These are phyloP conservation scores for Salix brachista DNA, from an alignment of 345 rosid species.

Conservation along the genomic window DNA sequence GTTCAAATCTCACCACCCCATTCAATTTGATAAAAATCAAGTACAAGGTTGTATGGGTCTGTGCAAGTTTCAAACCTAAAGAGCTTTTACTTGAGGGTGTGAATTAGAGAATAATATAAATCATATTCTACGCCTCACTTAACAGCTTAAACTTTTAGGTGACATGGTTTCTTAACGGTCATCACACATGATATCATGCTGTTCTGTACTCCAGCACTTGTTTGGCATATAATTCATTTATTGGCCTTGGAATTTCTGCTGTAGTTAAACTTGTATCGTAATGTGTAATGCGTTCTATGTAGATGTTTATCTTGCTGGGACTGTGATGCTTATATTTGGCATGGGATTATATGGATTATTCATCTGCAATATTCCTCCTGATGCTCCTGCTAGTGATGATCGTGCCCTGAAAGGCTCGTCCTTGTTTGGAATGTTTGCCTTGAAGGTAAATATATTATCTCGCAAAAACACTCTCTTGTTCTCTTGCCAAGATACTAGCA, in stretches of 20 bases:
- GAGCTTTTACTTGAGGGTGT: too few species aligned
- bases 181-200: not conserved
- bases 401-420: conserved; percentile 86
- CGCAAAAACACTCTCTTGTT: not conserved
- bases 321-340: conserved; percentile 90
- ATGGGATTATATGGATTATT: conserved; percentile 93
- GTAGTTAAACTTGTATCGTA: not conserved
- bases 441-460: conserved; percentile 42
- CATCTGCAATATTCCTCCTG: conserved; percentile 56
- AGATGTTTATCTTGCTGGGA: conserved; percentile 95
- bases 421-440: conserved; percentile 88
- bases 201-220: not conserved
- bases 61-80: too few species aligned
- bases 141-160: too few species aligned
- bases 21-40: too few species aligned
- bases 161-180: too few species aligned
- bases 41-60: too few species aligned
- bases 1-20: too few species aligned
- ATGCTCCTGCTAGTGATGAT: conserved; percentile 41
- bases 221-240: not conserved
- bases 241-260: not conserved
- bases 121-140: too few species aligned
- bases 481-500: not conserved
- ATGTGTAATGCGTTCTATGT: conserved; percentile 17
- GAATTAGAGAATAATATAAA: too few species aligned